Conservation (phyloP, 331 rosid species). For the Quercus tomentella region DNA sequence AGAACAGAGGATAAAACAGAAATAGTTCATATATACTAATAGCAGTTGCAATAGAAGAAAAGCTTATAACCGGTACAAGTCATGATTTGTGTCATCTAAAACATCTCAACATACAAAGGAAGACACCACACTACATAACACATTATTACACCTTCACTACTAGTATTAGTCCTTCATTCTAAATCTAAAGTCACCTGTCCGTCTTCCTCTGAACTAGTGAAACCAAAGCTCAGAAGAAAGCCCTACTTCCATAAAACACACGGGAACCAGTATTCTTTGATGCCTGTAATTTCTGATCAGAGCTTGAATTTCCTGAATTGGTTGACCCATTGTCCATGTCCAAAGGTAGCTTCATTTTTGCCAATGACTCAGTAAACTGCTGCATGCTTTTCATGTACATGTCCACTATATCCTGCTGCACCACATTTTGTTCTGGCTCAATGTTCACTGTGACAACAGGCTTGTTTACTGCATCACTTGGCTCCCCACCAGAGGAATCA, state of each 20-base stretch:
- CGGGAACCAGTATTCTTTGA: conserved; percentile 57
- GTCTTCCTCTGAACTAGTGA: conserved; percentile 26
- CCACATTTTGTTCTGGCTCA: conserved; percentile 72
- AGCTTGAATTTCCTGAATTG: conserved; percentile 64
- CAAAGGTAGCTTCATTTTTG: conserved; percentile 89
- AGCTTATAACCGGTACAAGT: conserved; percentile 38
- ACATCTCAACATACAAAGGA: conserved; percentile 40
- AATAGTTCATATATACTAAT: conserved; percentile 36
- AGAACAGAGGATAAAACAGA: conserved; percentile 11
- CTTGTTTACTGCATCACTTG: conserved; percentile 43
- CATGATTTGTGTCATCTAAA: conserved; percentile 49
- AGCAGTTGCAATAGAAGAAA: conserved; percentile 32
- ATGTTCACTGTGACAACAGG: conserved; percentile 59
- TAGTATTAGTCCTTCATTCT: conserved; percentile 34
- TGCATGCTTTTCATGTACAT: conserved; percentile 98
- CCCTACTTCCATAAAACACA: conserved; percentile 86
- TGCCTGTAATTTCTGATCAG: conserved; percentile 54
- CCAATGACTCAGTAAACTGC: conserved; percentile 79
- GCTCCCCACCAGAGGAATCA: conserved; percentile 51
- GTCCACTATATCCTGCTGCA: conserved; percentile 94
- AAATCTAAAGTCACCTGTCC: conserved; percentile 53
- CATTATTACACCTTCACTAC: conserved; percentile 60
- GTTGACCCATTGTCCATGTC: conserved; percentile 65
- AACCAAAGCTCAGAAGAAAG: conserved; percentile 64
- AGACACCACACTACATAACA: conserved; percentile 28